Conservation (phyloP, 1,284 basidiomycete species). For the Cryptococcus amylolentus region DNA sequence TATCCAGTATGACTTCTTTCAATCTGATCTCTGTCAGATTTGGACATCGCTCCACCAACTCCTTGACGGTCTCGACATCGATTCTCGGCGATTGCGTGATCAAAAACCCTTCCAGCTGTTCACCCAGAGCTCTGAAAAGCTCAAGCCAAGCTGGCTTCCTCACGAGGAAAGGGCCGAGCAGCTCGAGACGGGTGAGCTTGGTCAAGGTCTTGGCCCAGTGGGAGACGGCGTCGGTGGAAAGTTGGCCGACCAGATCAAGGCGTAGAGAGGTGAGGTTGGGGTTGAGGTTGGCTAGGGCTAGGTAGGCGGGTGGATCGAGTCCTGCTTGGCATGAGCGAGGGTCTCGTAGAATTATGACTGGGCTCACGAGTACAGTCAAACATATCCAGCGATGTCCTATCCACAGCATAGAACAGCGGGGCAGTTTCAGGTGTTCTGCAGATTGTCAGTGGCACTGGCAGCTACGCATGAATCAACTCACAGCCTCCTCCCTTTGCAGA, state of each 20-base stretch:
- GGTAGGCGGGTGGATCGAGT: slow-evolving; percentile 63
- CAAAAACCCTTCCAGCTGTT: slow-evolving; percentile 65
- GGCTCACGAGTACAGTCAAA: slow-evolving; percentile 87
- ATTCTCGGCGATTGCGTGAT: slow-evolving; percentile 87
- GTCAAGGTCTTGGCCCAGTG: slow-evolving; percentile 65
- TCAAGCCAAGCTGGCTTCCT: slow-evolving; percentile 68
- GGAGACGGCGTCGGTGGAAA: slow-evolving; percentile 66
- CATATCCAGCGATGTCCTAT: slow-evolving; percentile 66
- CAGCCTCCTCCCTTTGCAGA: slow-evolving; percentile 82
- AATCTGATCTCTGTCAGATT: slow-evolving; percentile 68
- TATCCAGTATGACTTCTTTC: slow-evolving; percentile 68
- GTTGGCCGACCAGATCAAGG: slow-evolving; percentile 82
- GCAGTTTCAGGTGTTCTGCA: slow-evolving; percentile 69
- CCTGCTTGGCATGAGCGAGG: slow-evolving; percentile 51
- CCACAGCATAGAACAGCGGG: slow-evolving; percentile 73
- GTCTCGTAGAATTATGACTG: neutral
- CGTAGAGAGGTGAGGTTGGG: slow-evolving; percentile 71
- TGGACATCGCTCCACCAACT: slow-evolving; percentile 63
- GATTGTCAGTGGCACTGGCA: neutral
- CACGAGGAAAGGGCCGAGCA: slow-evolving; percentile 86
- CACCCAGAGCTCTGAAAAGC: slow-evolving; percentile 66
- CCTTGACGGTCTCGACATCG: slow-evolving; percentile 65
- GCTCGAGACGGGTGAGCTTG: slow-evolving; percentile 66
- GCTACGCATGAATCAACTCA: slow-evolving; percentile 51
- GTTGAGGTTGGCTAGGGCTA: slow-evolving; percentile 69